phyloP scores from a whole-genome alignment of 257 asterid species.

The Solanum gandarillasii region DNA sequence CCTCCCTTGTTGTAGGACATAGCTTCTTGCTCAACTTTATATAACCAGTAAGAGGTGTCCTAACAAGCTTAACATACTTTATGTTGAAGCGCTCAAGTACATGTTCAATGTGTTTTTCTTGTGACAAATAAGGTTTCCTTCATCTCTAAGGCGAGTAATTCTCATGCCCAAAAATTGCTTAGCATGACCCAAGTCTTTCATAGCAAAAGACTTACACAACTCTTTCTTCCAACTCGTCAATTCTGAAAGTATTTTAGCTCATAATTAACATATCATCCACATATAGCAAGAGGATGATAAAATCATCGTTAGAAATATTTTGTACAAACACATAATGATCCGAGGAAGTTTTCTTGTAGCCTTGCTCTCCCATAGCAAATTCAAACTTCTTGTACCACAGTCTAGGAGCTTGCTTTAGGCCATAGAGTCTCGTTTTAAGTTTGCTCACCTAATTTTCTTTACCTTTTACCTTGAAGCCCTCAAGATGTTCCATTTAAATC shows the following conservation, averaged over 20 bases:
- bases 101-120: neutral
- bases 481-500: neutral
- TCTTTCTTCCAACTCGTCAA: neutral
- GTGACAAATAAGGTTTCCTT: neutral
- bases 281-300: neutral
- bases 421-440: neutral
- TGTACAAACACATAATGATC: neutral
- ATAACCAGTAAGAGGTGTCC: neutral
- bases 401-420: neutral
- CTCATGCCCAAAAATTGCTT: neutral
- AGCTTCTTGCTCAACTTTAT: neutral
- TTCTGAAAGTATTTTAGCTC: neutral
- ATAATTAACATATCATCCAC: neutral
- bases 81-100: neutral
- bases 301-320: neutral
- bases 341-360: neutral
- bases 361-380: neutral
- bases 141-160: neutral
- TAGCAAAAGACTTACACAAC: neutral
- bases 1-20: neutral
- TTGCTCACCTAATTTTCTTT: neutral
- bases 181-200: neutral
- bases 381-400: neutral
- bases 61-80: neutral
- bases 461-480: neutral